Evolutionary conservation across 2,329 filamentous ascomycete genomes (phyloP).

Genomic region (Cladophialophora psammophila): DNA sequence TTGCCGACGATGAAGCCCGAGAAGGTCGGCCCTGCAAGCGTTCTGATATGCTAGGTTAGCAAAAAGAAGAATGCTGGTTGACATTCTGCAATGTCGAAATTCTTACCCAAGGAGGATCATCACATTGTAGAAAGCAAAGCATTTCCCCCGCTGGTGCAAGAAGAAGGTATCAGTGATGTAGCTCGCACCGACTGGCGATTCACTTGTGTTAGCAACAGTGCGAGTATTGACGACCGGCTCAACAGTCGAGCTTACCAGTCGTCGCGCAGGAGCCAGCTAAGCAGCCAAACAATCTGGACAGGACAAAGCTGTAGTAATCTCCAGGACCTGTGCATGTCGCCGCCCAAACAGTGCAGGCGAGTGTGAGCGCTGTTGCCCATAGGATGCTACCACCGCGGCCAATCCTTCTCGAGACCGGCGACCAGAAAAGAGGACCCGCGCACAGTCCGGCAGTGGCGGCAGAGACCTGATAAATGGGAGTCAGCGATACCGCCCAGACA

Average conservation of each 20-base stretch:
- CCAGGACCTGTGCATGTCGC: conserved; percentile 38
- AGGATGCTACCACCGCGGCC: conserved; percentile 39
- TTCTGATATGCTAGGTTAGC: conserved; percentile 22
- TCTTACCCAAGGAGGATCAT: conserved; percentile 49
- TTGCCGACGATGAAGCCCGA: conserved; percentile 50
- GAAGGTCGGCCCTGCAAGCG: conserved; percentile 34
- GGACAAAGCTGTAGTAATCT: conserved; percentile 37
- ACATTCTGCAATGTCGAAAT: neutral
- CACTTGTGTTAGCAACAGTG: neutral
- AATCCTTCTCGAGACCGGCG: conserved; percentile 33
- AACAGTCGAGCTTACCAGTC: neutral
- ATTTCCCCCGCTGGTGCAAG: conserved; percentile 52
- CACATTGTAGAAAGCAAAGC: conserved; percentile 50
- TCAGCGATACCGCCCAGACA: neutral
- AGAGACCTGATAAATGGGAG: conserved; percentile 21
- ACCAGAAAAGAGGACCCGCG: conserved; percentile 38
- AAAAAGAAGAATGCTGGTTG: neutral
- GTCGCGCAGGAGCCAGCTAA: conserved; percentile 12
- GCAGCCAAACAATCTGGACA: conserved; percentile 38
- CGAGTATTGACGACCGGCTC: neutral
- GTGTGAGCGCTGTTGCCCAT: conserved; percentile 38
- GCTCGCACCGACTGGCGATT: conserved; percentile 11
- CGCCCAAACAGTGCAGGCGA: conserved; percentile 40
- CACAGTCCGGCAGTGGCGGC: conserved; percentile 37
- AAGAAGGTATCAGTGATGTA: conserved; percentile 54